Evolutionary conservation across 1,284 basidiomycete species (phyloP).

Genomic region (Puccinia polysora): DNA sequence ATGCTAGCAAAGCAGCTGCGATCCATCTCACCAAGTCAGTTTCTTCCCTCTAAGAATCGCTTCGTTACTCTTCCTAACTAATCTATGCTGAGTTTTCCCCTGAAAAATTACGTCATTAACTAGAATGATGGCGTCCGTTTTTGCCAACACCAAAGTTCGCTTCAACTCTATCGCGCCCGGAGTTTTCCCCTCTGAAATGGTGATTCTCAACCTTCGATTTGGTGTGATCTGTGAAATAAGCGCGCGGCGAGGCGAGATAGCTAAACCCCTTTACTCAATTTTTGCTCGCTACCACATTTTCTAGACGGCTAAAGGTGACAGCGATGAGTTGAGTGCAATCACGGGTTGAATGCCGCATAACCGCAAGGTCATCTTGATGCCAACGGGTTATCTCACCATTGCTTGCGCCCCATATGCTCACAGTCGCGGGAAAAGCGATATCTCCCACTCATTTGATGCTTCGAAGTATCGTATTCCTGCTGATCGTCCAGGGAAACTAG

Average conservation of each 20-base stretch:
- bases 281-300: neutral
- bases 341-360: no score
- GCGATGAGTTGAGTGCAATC: slow-evolving; percentile 38
- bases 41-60: neutral
- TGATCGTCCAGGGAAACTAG: slow-evolving; percentile 47
- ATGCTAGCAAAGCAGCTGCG: slow-evolving; percentile 48
- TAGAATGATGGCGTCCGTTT: slow-evolving; percentile 37
- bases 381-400: neutral
- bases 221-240: neutral
- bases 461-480: slow-evolving; percentile 46
- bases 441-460: slow-evolving; percentile 35
- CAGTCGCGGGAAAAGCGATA: slow-evolving; percentile 40
- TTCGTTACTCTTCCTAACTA: neutral
- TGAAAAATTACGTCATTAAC: slow-evolving; percentile 46
- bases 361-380: no score
- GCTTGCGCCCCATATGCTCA: neutral
- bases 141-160: slow-evolving; percentile 18
- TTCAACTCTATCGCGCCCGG: slow-evolving; percentile 50
- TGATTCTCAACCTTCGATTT: neutral
- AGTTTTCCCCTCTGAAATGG: slow-evolving; percentile 48
- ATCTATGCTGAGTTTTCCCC: slow-evolving; percentile 38
- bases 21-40: slow-evolving; percentile 46
- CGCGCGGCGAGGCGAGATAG: no score
- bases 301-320: slow-evolving; percentile 28
- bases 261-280: no score